Evolutionary conservation across 2,329 filamentous ascomycete genomes (phyloP), one percentile per base, ranked within the genome.

Genomic region (Rutstroemia sp.): DNA sequence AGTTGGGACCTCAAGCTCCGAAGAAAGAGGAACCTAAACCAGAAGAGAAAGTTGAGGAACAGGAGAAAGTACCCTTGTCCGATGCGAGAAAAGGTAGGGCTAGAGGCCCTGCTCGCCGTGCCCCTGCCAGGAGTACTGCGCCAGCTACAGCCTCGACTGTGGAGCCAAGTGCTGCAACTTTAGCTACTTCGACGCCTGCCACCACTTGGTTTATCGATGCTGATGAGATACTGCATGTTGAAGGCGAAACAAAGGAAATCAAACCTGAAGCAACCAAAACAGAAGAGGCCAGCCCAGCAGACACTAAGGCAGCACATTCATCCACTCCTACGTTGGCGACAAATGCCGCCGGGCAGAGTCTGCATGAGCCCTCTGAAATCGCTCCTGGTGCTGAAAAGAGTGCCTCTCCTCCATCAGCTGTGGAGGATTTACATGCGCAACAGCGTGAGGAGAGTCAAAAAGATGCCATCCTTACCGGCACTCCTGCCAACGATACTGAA

Each of bases 31-130:
- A 92, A 61, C 74, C 78, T 42, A 69, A 74, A 9, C 73, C 76
- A 14, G 78, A 84, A 52, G 78, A 83, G 34, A 73, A 72, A 2
- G 78, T 78, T 34, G 78, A 81, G 58, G 82, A 81, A 58, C 75
- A 79, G 63, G 84, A 91, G 66, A 89, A 90, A 70, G 83, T 80
- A 10, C 91, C 92, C n/a, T 76, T 99, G 25, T 79, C 80, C 21
- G 94, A 99, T 76, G 91, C 92, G 38, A 83, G 94, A 62, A 97
- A 97, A 75, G 84, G 91, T 23, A 82, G 94, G 63, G 94, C 94
- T 21, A 86, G 89, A 62, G 94, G 94, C 10, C 94, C 94, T 16
- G 85, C 90, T 63, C 82, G 91, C 63, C 81, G 91, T 68, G 83
- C 87, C 23, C 81, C 84, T 30, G 76, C 79, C 10, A 79, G 74